Evolutionary conservation across 2,329 filamentous ascomycete genomes (phyloP).

Genomic region (Monosporascus sp.): DNA sequence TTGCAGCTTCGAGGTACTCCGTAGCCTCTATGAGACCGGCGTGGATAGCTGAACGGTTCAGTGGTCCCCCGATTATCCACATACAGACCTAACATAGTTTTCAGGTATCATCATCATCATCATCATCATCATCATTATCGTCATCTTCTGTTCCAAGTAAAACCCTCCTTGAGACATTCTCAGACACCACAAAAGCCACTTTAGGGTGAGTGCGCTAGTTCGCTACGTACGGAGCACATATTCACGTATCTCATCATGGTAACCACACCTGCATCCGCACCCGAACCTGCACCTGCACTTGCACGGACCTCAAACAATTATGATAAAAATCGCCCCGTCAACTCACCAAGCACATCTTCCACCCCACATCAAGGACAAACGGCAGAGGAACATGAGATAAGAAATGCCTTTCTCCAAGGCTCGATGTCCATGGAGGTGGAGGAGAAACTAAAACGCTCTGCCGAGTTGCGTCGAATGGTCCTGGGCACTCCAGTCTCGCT

Average conservation of each 20-base stretch:
- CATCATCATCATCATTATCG: no score
- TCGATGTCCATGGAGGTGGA: not conserved
- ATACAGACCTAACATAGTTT: no score
- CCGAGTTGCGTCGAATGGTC: not conserved
- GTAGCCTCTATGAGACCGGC: no score
- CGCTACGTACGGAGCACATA: not conserved
- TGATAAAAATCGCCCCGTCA: no score
- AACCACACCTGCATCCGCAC: not conserved
- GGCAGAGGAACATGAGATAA: not conserved
- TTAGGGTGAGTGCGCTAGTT: no score
- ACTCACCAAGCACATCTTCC: not conserved
- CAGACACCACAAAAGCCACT: no score
- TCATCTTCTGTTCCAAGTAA: no score
- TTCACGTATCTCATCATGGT: not conserved
- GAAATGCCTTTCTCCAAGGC: not conserved
- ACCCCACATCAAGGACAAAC: not conserved
- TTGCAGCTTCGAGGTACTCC: no score
- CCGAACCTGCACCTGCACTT: not conserved
- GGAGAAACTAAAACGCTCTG: conserved; percentile 1
- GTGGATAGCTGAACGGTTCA: no score
- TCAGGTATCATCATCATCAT: no score
- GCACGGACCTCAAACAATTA: not conserved
- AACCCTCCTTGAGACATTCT: no score
- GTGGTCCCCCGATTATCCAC: no score
- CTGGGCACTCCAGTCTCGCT: not conserved